Conservation (phyloP, 148 eudicot genomes). For the Mesembryanthemum crystallinum region DNA sequence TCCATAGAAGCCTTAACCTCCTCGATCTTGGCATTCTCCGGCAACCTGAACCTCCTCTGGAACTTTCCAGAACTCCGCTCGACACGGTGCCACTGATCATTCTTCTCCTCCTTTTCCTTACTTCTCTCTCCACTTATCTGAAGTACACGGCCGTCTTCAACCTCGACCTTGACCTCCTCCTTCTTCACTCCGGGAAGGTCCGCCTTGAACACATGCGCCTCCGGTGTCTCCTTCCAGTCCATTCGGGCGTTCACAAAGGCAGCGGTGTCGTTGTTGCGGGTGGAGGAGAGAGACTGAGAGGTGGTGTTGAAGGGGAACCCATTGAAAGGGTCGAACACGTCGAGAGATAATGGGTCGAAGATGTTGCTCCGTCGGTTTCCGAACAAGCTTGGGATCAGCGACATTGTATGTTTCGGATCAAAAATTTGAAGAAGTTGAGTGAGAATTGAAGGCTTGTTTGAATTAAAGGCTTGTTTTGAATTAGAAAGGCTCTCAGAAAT, state of each 20-base stretch:
- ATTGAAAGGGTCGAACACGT: slow-evolving; percentile 38
- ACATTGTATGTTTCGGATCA: too few relatives aligned
- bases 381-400: slow-evolving; percentile 36
- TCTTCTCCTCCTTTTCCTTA: slow-evolving; percentile 30
- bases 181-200: slow-evolving; percentile 44
- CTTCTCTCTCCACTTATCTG: slow-evolving; percentile 42
- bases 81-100: slow-evolving; percentile 37
- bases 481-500: too few relatives aligned
- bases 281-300: slow-evolving; percentile 18
- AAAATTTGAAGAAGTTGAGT: too few relatives aligned
- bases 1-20: slow-evolving; percentile 37
- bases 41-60: slow-evolving; percentile 38
- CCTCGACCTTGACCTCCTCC: slow-evolving; percentile 47
- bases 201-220: slow-evolving; percentile 39
- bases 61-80: slow-evolving; percentile 40
- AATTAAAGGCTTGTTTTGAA: too few relatives aligned
- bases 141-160: slow-evolving; percentile 35
- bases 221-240: slow-evolving; percentile 46
- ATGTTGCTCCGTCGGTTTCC: slow-evolving; percentile 22
- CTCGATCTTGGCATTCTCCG: slow-evolving; percentile 38
- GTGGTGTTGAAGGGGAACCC: too few relatives aligned
- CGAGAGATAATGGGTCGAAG: slow-evolving; percentile 38
- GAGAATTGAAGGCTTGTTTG: too few relatives aligned
- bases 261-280: not conserved
- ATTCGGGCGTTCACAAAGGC: slow-evolving; percentile 23